Conservation (phyloP, 257 asterid species). For the Phtheirospermum japonicum region DNA sequence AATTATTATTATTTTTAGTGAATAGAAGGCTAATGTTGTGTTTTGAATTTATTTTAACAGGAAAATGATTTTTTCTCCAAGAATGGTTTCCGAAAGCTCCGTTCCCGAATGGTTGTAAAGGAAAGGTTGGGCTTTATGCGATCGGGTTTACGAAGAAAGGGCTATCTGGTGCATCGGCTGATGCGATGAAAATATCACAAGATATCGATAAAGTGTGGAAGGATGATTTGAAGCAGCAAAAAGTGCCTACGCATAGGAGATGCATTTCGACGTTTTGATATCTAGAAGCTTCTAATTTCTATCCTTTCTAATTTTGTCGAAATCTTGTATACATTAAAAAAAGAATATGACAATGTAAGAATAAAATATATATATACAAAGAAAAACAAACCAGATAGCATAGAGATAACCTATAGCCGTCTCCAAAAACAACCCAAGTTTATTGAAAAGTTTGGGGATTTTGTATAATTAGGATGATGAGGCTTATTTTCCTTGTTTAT, state of each 20-base stretch:
- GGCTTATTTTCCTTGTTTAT: constrained; percentile 35
- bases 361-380: neutral
- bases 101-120: constrained; percentile 80
- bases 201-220: constrained; percentile 73
- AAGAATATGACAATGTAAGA: neutral
- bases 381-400: constrained; percentile 30
- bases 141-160: constrained; percentile 92
- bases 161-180: constrained; percentile 83
- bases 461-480: constrained; percentile 50
- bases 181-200: constrained; percentile 63
- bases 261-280: constrained; percentile 71
- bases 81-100: constrained; percentile 68
- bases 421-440: constrained; percentile 54
- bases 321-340: neutral
- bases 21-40: constrained; percentile 26
- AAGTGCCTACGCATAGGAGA: constrained; percentile 69
- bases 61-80: constrained; percentile 69
- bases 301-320: constrained; percentile 15
- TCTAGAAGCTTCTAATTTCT: neutral
- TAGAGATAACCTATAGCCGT: constrained; percentile 47
- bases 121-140: constrained; percentile 71
- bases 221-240: constrained; percentile 66
- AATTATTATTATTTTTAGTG: neutral
- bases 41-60: constrained; percentile 32
- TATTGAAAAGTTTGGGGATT: constrained; percentile 41